Evolutionary conservation across 73 alveolate species (phyloP).

Genomic region (Symbiodinium natans): DNA sequence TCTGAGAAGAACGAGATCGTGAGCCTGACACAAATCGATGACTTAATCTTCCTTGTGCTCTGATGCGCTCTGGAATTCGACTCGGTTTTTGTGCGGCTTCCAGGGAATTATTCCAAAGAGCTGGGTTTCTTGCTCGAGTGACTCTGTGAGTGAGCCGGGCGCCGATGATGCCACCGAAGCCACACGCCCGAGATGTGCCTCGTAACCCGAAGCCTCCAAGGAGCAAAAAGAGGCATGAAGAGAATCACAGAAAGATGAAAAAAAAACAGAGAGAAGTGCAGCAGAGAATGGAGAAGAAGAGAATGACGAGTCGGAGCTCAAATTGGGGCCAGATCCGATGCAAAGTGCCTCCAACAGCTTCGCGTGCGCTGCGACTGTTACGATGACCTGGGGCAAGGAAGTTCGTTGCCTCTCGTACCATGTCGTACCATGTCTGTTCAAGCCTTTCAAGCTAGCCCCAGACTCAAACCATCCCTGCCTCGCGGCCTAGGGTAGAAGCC

Average conservation of each 20-base stretch:
- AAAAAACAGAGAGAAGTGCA: not conserved
- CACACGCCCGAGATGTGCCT: not conserved
- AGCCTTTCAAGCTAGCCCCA: too few species aligned
- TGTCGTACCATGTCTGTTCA: not conserved
- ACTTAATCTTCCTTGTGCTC: too few species aligned
- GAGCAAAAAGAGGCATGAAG: too few species aligned
- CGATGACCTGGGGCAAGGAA: conserved; percentile 12
- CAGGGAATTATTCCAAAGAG: too few species aligned
- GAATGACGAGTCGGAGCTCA: too few species aligned
- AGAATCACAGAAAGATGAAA: not conserved
- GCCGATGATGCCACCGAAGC: not conserved
- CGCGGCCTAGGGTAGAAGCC: not conserved
- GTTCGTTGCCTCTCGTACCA: not conserved
- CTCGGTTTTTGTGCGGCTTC: too few species aligned
- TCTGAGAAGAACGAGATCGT: not conserved
- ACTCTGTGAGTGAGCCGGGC: too few species aligned
- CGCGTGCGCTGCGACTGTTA: conserved; percentile 40
- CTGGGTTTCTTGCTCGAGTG: not conserved
- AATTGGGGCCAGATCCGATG: too few species aligned
- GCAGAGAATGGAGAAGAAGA: too few species aligned
- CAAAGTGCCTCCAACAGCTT: conserved; percentile 45
- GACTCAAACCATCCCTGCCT: not conserved
- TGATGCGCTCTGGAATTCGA: too few species aligned
- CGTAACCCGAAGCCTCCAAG: not conserved
- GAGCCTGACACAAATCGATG: not conserved